phyloP scores from a whole-genome alignment of 176 grass and related monocot species.

The Otatea glauca region DNA sequence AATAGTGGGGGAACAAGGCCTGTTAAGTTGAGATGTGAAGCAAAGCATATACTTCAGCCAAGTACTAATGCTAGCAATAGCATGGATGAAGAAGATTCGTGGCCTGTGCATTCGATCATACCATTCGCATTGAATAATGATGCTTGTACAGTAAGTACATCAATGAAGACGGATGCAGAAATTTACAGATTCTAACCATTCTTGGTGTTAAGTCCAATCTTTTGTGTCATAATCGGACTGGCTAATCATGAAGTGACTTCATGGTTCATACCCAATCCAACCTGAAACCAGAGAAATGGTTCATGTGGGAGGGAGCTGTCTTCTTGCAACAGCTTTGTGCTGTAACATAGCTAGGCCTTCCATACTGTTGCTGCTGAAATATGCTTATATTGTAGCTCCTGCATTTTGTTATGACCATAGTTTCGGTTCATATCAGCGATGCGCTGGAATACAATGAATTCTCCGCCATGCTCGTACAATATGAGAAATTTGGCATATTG shows the following conservation, averaged over 20 bases:
- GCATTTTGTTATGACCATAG: neutral
- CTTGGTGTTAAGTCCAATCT: neutral
- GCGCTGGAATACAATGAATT: neutral
- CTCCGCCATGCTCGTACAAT: neutral
- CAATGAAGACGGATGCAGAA: constrained; percentile 42
- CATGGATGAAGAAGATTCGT: constrained; percentile 42
- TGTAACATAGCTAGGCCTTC: neutral
- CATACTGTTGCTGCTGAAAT: neutral
- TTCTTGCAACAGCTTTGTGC: constrained; percentile 14
- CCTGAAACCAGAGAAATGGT: neutral
- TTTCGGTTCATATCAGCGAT: neutral
- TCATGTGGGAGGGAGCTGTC: neutral
- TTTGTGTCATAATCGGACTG: neutral
- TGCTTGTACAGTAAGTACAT: constrained; percentile 2
- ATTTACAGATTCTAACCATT: constrained; percentile 26
- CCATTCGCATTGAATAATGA: constrained; percentile 42
- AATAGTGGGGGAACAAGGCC: constrained; percentile 39
- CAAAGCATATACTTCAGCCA: constrained; percentile 55
- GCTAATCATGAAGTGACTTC: neutral
- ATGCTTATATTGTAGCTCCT: constrained; percentile 11
- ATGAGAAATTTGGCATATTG: neutral
- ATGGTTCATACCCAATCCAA: neutral
- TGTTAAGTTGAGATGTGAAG: constrained; percentile 59
- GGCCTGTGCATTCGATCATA: constrained; percentile 47
- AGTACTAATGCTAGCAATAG: constrained; percentile 39